Percentiles rank a stretch among this genome's conserved stretches.
phyloP scores from a whole-genome alignment of 2,329 filamentous ascomycete genomes.

The Penicillium palitans region DNA sequence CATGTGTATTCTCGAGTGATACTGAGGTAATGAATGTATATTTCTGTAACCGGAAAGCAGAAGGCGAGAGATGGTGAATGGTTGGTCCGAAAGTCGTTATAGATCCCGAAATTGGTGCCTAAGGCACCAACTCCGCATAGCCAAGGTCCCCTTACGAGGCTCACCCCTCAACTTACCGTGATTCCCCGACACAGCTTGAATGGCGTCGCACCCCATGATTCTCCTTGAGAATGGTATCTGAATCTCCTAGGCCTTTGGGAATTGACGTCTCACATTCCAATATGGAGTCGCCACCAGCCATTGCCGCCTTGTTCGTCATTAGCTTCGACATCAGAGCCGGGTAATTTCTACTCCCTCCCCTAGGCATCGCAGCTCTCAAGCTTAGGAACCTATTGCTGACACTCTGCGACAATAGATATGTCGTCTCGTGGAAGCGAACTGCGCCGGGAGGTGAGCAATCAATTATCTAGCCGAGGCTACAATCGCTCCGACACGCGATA shows the following conservation, averaged over 20 bases:
- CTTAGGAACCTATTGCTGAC: slow-evolving; percentile 17
- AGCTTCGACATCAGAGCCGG: slow-evolving; percentile 90
- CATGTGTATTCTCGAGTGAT: too few species aligned
- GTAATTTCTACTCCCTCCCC: slow-evolving; percentile 48
- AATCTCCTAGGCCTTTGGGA: slow-evolving; percentile 31
- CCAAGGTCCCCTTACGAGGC: slow-evolving; percentile 6
- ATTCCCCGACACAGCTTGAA: slow-evolving; percentile 24
- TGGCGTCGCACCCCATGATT: slow-evolving; percentile 13
- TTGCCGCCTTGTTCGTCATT: slow-evolving; percentile 83
- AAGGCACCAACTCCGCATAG: slow-evolving; percentile 7
- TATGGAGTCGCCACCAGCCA: slow-evolving; percentile 46
- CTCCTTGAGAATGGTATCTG: slow-evolving; percentile 30
- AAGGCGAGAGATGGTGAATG: neutral
- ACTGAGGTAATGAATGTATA: neutral
- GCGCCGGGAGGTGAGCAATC: slow-evolving; percentile 60
- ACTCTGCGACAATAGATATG: slow-evolving; percentile 58
- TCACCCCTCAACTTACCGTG: slow-evolving; percentile 21
- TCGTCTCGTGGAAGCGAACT: slow-evolving; percentile 82
- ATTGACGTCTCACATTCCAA: slow-evolving; percentile 37
- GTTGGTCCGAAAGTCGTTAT: neutral
- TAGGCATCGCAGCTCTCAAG: slow-evolving; percentile 4
- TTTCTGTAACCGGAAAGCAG: neutral
- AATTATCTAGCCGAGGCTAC: slow-evolving; percentile 2
- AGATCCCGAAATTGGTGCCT: slow-evolving; percentile 3
- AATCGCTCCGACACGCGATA: slow-evolving; percentile 6